A percentile compares a stretch with the other conserved stretches of the same genome.
Conservation (phyloP, 441 rosid species). For the Populus hybrid region DNA sequence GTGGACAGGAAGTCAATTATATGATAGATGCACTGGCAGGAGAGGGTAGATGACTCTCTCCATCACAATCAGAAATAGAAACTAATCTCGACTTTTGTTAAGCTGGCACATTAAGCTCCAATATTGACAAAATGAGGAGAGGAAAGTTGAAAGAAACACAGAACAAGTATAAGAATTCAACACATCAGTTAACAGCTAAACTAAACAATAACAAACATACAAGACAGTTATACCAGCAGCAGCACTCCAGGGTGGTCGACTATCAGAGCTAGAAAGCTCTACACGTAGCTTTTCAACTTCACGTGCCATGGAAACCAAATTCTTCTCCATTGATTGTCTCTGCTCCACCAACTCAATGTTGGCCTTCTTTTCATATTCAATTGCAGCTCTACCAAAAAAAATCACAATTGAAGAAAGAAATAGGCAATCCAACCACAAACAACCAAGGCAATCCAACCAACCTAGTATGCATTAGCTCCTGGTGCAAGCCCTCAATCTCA, state of each 20-base stretch:
- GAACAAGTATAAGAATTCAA: neutral
- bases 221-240: conserved; percentile 39
- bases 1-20: neutral
- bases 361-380: conserved; percentile 93
- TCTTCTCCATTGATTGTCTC: conserved; percentile 92
- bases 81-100: neutral
- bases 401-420: neutral
- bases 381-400: conserved; percentile 53
- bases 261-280: conserved; percentile 60
- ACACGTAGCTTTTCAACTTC: conserved; percentile 96
- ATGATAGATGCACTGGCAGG: neutral
- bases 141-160: neutral
- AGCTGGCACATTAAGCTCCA: neutral
- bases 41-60: conserved; percentile 1
- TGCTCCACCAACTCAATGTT: conserved; percentile 90
- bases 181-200: neutral
- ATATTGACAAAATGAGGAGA: neutral
- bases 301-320: conserved; percentile 93
- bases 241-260: conserved; percentile 66
- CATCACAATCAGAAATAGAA: neutral
- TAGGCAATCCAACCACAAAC: neutral
- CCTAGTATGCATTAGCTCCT: conserved; percentile 95
- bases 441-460: conserved; percentile 17
- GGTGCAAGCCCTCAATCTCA: conserved; percentile 72
- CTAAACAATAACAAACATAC: neutral